A percentile compares a stretch with the other conserved stretches of the same genome.
phyloP scores from a whole-genome alignment of 768 basidiomycete species.

The Phylloporus scabripes region DNA sequence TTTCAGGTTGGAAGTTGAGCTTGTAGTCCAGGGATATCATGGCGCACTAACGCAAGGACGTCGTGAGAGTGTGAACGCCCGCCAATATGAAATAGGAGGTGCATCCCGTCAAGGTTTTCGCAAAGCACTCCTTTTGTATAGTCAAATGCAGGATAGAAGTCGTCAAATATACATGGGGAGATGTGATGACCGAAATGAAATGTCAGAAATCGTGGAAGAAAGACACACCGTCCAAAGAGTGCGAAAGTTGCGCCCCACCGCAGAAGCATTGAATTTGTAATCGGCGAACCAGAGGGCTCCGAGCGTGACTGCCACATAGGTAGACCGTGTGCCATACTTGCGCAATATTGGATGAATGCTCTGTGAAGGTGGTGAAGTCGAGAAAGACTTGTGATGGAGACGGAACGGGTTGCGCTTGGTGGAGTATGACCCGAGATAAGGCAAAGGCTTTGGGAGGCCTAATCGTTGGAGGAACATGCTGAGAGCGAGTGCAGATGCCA shows the following conservation, averaged over 20 bases:
- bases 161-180: background rate
- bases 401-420: background rate
- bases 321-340: slow-evolving; percentile 18
- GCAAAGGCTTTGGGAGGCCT: background rate
- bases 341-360: background rate
- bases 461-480: slow-evolving; percentile 4
- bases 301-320: slow-evolving; percentile 23
- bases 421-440: background rate
- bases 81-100: background rate
- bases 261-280: slow-evolving; percentile 43
- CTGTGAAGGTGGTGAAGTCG: background rate
- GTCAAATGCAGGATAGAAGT: background rate
- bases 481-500: background rate
- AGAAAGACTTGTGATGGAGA: background rate
- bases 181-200: background rate
- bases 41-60: slow-evolving; percentile 43
- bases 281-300: slow-evolving; percentile 37
- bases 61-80: background rate
- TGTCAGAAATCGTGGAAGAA: background rate
- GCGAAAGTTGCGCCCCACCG: slow-evolving; percentile 41
- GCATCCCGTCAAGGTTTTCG: background rate
- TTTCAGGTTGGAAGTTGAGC: slow-evolving; percentile 72
- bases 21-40: slow-evolving; percentile 81
- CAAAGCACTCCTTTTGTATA: background rate
- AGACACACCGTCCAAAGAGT: slow-evolving; percentile 44